These are phyloP conservation scores for Pisolithus albus DNA, from an alignment of 768 basidiomycete genomes.

Conservation along the genomic window DNA sequence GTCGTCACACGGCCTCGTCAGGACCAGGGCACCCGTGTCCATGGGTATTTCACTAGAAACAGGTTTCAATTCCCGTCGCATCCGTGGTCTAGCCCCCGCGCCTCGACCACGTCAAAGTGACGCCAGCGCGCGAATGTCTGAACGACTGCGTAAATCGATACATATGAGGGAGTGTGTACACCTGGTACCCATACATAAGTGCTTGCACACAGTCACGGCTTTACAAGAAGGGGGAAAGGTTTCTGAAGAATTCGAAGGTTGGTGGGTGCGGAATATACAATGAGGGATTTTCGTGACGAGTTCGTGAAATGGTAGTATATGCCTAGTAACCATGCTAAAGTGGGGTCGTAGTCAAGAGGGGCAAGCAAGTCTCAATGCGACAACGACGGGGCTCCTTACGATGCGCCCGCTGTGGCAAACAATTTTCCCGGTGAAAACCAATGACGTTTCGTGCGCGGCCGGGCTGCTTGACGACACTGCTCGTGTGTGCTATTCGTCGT, in stretches of 20 bases:
- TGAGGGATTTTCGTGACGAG: neutral
- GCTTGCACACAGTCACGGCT: conserved; percentile 8
- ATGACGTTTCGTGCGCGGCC: conserved; percentile 37
- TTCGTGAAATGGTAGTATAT: conserved; percentile 1
- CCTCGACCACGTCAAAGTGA: neutral
- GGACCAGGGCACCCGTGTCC: too few relatives aligned
- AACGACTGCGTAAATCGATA: conserved; percentile 10
- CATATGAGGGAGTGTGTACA: conserved; percentile 22
- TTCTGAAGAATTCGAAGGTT: conserved; percentile 1
- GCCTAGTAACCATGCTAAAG: neutral
- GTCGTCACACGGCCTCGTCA: too few relatives aligned
- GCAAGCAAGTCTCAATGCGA: neutral
- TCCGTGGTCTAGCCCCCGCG: neutral
- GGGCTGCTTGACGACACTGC: conserved; percentile 27
- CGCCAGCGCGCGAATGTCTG: neutral
- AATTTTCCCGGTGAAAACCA: conserved; percentile 53
- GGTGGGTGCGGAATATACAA: neutral
- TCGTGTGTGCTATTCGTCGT: conserved; percentile 23
- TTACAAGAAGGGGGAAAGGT: neutral
- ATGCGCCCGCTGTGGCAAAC: conserved; percentile 37
- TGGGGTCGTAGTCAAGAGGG: conserved; percentile 1
- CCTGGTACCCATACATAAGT: conserved; percentile 30
- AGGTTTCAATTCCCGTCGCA: neutral
- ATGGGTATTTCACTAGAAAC: neutral
- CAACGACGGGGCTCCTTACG: conserved; percentile 14